phyloP scores from a whole-genome alignment of 352 stramenopile species.

The Phytophthora sp. region DNA sequence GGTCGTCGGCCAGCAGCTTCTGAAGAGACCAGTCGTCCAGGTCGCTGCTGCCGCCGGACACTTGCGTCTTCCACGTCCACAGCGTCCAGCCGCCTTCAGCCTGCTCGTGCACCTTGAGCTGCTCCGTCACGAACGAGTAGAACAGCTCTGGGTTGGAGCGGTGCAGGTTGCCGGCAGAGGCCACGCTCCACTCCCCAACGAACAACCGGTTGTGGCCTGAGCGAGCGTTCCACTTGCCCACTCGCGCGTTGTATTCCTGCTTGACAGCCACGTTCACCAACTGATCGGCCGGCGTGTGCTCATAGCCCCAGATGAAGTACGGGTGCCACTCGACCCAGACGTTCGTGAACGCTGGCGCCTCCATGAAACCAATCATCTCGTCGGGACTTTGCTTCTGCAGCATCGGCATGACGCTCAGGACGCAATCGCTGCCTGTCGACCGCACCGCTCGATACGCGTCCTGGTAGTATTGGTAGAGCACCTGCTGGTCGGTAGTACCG shows the following conservation, averaged over 20 bases:
- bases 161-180: constrained; percentile 54
- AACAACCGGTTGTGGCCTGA: constrained; percentile 49
- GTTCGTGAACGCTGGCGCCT: constrained; percentile 57
- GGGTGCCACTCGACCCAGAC: constrained; percentile 86
- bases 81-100: constrained; percentile 68
- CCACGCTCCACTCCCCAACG: constrained; percentile 68
- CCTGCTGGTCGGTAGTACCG: constrained; percentile 43
- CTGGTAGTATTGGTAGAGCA: constrained; percentile 79
- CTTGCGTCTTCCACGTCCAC: constrained; percentile 67
- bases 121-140: constrained; percentile 50
- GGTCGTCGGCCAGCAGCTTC: constrained; percentile 52
- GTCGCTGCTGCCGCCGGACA: constrained; percentile 32
- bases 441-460: constrained; percentile 72
- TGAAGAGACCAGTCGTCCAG: constrained; percentile 67
- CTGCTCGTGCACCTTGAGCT: constrained; percentile 58
- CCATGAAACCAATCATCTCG: constrained; percentile 63
- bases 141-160: constrained; percentile 41
- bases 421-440: constrained; percentile 58
- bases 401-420: constrained; percentile 67
- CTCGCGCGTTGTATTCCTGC: constrained; percentile 33
- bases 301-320: constrained; percentile 85
- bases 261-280: constrained; percentile 46
- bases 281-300: constrained; percentile 53
- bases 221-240: constrained; percentile 42
- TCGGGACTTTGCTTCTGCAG: constrained; percentile 66